Evolutionary conservation across 139 green algal species (phyloP).

Genomic region (Chlorella ohadii): DNA sequence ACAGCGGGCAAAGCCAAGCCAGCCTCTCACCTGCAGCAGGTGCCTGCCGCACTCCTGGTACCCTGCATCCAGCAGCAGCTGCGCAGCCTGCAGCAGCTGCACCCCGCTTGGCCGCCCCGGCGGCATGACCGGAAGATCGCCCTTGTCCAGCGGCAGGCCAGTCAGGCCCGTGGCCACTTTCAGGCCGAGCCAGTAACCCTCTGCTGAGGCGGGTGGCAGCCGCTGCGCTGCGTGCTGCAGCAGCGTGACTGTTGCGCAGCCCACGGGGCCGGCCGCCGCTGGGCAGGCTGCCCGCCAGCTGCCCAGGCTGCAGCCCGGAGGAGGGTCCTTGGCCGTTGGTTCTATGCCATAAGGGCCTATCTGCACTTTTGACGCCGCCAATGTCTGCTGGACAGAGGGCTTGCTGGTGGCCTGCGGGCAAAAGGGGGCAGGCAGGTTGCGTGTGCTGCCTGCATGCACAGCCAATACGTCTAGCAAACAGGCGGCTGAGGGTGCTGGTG

Average conservation of each 20-base stretch:
- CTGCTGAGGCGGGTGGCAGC: neutral
- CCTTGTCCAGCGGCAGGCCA: neutral
- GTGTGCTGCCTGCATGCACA: no score
- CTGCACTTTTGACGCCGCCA: no score
- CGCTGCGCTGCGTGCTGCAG: neutral
- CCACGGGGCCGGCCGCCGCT: neutral
- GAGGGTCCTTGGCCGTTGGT: no score
- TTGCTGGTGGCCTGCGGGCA: no score
- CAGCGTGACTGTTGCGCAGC: neutral
- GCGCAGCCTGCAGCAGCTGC: neutral
- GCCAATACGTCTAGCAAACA: no score
- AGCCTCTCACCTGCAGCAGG: neutral
- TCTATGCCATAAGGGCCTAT: no score
- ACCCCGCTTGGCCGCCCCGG: neutral
- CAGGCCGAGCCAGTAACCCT: neutral
- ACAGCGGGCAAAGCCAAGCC: no score
- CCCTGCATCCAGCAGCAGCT: neutral
- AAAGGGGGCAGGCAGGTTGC: no score
- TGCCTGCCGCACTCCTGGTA: neutral
- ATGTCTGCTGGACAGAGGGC: no score
- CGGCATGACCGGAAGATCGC: no score
- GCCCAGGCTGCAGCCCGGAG: neutral
- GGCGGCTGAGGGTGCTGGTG: no score
- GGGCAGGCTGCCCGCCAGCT: neutral
- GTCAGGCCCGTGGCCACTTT: neutral